A percentile compares a stretch with the other conserved stretches of the same genome.
Conservation (phyloP, 768 basidiomycete species). For the Amanita fuliginea region DNA sequence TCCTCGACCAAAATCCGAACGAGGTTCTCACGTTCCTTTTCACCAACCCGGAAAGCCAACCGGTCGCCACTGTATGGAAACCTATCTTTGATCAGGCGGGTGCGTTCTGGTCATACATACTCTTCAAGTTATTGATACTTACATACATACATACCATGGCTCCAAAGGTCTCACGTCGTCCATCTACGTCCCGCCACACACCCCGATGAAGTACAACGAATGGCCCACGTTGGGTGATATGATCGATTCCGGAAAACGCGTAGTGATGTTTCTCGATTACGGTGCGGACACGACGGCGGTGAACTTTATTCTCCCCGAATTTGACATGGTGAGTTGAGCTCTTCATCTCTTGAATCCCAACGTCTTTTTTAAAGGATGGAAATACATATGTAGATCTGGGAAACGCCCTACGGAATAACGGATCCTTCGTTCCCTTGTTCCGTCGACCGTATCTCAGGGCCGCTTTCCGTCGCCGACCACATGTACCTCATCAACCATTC, state of each 20-base stretch:
- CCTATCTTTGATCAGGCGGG: conserved; percentile 43
- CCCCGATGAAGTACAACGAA: conserved; percentile 29
- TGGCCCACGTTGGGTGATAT: conserved; percentile 62
- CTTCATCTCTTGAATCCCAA: neutral
- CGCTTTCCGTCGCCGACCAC: conserved; percentile 36
- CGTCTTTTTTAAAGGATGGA: too few species aligned
- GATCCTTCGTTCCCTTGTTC: conserved; percentile 40
- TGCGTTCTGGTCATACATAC: conserved; percentile 9
- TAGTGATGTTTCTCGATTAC: conserved; percentile 53
- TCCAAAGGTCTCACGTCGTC: conserved; percentile 32
- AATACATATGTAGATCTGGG: conserved; percentile 36
- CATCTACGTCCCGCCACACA: conserved; percentile 39
- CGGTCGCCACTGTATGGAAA: conserved; percentile 36
- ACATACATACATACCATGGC: too few species aligned
- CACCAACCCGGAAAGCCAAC: conserved; percentile 51
- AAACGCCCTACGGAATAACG: conserved; percentile 42
- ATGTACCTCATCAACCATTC: conserved; percentile 53
- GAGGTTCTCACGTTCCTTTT: conserved; percentile 59
- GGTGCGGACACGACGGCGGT: conserved; percentile 30
- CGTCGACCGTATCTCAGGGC: conserved; percentile 39
- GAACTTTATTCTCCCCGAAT: conserved; percentile 45
- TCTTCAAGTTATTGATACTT: neutral
- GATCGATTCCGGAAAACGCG: conserved; percentile 45
- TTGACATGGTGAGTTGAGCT: conserved; percentile 32
- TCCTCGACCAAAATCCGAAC: conserved; percentile 48